Conservation (phyloP, 2,329 filamentous ascomycete genomes). For the Xylariaceae sp. region DNA sequence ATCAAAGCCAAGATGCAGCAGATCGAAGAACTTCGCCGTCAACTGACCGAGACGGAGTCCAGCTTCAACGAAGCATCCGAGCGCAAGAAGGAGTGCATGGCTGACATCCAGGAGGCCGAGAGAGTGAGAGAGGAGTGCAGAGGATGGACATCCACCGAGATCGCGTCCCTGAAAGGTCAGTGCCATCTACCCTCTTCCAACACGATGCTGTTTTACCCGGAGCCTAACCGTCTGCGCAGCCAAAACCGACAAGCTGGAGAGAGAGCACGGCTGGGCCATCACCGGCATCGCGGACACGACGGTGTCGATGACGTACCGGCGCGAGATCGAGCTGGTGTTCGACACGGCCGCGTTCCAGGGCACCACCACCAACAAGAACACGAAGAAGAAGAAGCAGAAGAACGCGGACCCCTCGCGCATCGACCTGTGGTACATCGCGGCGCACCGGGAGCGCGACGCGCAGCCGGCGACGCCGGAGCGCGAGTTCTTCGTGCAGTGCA, state of each 20-base stretch:
- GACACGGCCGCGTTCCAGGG: constrained; percentile 55
- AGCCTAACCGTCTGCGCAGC: constrained; percentile 42
- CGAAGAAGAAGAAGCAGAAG: constrained; percentile 5
- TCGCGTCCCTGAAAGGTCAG: constrained; percentile 69
- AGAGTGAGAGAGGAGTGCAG: constrained; percentile 78
- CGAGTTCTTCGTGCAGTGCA: constrained; percentile 67
- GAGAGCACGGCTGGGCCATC: constrained; percentile 63
- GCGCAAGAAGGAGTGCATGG: constrained; percentile 60
- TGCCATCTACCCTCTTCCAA: constrained; percentile 2
- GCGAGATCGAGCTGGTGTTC: constrained; percentile 67
- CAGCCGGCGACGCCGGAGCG: constrained; percentile 55
- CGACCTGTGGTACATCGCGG: constrained; percentile 63
- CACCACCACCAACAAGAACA: no score
- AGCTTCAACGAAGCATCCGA: constrained; percentile 55
- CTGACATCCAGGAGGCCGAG: constrained; percentile 76
- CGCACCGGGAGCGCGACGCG: constrained; percentile 44
- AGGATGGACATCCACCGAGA: constrained; percentile 80
- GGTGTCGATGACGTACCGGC: constrained; percentile 66
- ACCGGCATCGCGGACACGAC: constrained; percentile 53
- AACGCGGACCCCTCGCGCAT: constrained; percentile 45
- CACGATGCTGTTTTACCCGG: neutral
- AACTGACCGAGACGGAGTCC: constrained; percentile 60
- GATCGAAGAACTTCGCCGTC: constrained; percentile 57
- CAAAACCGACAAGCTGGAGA: constrained; percentile 58
- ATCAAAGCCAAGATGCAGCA: constrained; percentile 61